Percentiles rank a stretch among this genome's conserved stretches.
Evolutionary conservation across 148 eudicot species (phyloP).

Genomic region (Arbutus unedo): DNA sequence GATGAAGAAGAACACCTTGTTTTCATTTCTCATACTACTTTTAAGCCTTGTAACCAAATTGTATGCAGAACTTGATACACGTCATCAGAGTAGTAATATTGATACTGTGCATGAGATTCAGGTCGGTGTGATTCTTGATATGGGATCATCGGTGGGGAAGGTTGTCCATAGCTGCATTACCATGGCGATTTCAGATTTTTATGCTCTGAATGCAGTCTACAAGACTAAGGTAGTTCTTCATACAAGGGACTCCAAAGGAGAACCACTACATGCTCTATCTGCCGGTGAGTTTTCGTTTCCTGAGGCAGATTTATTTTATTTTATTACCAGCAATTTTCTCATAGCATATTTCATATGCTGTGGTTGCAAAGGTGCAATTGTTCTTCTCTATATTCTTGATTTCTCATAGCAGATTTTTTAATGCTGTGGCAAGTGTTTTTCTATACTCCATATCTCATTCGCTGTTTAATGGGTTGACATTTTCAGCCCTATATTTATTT

Average conservation of each 20-base stretch:
- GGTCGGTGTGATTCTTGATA: too few relatives aligned
- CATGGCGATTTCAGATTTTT: too few relatives aligned
- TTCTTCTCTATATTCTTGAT: background rate
- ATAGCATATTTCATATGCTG: constrained; percentile 20
- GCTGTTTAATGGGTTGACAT: too few relatives aligned
- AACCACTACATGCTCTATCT: constrained; percentile 37
- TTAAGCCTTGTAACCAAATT: background rate
- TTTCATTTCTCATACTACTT: too few relatives aligned
- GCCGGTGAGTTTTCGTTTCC: too few relatives aligned
- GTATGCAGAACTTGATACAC: background rate
- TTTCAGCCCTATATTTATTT: too few relatives aligned
- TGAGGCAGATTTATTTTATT: constrained; percentile 24
- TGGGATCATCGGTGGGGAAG: constrained; percentile 22
- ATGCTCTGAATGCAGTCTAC: too few relatives aligned
- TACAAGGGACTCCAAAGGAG: too few relatives aligned
- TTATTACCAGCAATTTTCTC: too few relatives aligned
- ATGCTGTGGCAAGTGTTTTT: background rate
- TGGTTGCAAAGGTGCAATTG: constrained; percentile 24
- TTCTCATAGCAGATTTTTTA: background rate
- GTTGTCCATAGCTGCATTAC: constrained; percentile 22
- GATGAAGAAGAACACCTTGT: too few relatives aligned
- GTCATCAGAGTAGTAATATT: background rate
- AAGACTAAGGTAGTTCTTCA: too few relatives aligned
- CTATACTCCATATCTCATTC: background rate
- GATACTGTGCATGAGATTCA: constrained; percentile 2